Evolutionary conservation across 192 early-diverging fungal species (phyloP).

Genomic region (Podila minutissima): DNA sequence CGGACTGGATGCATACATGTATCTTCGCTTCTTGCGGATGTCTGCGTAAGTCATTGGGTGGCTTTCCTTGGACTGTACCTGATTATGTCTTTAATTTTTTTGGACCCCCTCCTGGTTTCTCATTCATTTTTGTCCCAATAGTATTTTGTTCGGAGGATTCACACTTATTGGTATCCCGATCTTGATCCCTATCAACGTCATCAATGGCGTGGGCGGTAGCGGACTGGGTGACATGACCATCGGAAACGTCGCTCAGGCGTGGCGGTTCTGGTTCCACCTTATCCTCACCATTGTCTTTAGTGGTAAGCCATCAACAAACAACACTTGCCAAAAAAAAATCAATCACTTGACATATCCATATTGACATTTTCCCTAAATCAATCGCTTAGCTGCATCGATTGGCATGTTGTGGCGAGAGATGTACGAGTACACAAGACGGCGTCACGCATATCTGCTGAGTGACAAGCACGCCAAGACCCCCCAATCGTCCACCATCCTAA

Average conservation of each 20-base stretch:
- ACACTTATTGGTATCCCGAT: constrained; percentile 64
- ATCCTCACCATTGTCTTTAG: constrained; percentile 60
- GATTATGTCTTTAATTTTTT: too few species aligned
- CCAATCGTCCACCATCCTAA: constrained; percentile 71
- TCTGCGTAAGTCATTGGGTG: constrained; percentile 44
- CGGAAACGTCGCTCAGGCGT: constrained; percentile 69
- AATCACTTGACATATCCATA: constrained; percentile 2
- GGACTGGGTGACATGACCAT: constrained; percentile 77
- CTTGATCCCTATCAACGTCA: constrained; percentile 79
- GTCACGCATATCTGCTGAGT: constrained; percentile 72
- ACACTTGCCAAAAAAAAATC: neutral
- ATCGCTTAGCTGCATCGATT: constrained; percentile 37
- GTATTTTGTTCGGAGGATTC: constrained; percentile 69
- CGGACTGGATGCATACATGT: constrained; percentile 84
- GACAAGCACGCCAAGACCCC: constrained; percentile 58
- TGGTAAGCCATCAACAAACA: constrained; percentile 49
- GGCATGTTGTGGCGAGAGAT: constrained; percentile 62
- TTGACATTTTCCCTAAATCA: constrained; percentile 8
- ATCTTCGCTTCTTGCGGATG: constrained; percentile 74
- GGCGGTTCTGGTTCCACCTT: constrained; percentile 79
- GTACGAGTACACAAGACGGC: constrained; percentile 67
- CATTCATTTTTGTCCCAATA: neutral
- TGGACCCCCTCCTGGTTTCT: too few species aligned
- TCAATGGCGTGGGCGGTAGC: constrained; percentile 51
- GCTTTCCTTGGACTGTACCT: neutral